A percentile compares a stretch with the other conserved stretches of the same genome.
Evolutionary conservation across 2,329 filamentous ascomycete genomes (phyloP).

Genomic region (Colletotrichum spaethianum): DNA sequence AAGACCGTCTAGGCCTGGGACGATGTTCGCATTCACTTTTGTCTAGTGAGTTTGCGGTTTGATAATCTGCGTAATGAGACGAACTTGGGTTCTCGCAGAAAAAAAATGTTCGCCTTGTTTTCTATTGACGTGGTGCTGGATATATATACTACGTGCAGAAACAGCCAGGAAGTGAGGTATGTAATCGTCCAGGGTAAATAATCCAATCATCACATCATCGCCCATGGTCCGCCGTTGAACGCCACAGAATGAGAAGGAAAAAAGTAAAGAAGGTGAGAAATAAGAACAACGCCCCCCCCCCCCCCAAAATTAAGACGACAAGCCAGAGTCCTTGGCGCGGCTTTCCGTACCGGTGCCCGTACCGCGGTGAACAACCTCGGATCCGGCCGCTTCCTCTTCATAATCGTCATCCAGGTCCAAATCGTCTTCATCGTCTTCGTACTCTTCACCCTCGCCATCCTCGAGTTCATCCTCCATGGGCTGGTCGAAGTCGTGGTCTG

Average conservation of each 20-base stretch:
- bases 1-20: background rate
- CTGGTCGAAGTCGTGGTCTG: conserved; percentile 45
- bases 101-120: conserved; percentile 24
- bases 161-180: conserved; percentile 31
- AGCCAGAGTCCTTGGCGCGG: conserved; percentile 34
- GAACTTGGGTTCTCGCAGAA: background rate
- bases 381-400: conserved; percentile 39
- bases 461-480: conserved; percentile 47
- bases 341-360: conserved; percentile 40
- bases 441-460: conserved; percentile 46
- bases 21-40: background rate
- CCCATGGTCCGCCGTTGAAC: conserved; percentile 29
- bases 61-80: background rate
- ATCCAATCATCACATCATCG: conserved; percentile 38
- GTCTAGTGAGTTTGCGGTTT: background rate
- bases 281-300: background rate
- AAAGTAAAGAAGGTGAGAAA: background rate
- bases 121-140: conserved; percentile 16
- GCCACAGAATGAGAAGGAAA: conserved; percentile 1
- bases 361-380: conserved; percentile 36
- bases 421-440: conserved; percentile 46
- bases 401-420: conserved; percentile 41
- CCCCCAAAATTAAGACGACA: conserved; percentile 37
- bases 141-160: conserved; percentile 3
- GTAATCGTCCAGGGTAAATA: conserved; percentile 31